Evolutionary conservation across 2,329 filamentous ascomycete genomes (phyloP).

Genomic region (Exophiala phaeomuriformis): DNA sequence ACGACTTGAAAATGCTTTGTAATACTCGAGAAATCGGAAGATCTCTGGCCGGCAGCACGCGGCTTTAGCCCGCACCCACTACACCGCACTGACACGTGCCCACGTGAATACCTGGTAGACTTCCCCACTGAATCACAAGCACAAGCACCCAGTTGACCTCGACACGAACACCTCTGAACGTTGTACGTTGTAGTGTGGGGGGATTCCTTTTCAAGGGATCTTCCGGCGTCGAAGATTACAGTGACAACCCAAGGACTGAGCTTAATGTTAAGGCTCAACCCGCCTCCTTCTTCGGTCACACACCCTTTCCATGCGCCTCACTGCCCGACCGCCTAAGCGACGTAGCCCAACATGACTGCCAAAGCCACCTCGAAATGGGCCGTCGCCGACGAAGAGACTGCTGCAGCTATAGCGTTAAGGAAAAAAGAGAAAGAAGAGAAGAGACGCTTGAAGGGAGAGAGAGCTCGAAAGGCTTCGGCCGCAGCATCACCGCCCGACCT

Average conservation of each 20-base stretch:
- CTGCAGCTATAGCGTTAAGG: constrained; percentile 57
- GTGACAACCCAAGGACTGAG: no score
- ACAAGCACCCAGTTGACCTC: no score
- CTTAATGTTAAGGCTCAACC: no score
- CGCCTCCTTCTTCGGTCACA: background rate
- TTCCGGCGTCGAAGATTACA: no score
- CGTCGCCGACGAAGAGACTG: constrained; percentile 71
- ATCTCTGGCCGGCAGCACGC: background rate
- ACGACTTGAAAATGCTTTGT: background rate
- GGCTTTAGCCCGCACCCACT: background rate
- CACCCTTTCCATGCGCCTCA: background rate
- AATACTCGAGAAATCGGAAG: background rate
- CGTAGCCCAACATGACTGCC: background rate
- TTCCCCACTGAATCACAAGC: no score
- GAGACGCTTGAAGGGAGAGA: constrained; percentile 74
- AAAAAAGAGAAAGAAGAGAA: constrained; percentile 85
- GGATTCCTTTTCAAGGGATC: no score
- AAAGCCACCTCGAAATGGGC: constrained; percentile 67
- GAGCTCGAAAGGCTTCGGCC: constrained; percentile 60
- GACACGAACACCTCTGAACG: no score
- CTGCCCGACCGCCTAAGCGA: background rate
- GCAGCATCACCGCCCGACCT: constrained; percentile 52
- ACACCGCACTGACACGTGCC: background rate
- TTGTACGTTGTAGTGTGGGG: no score
- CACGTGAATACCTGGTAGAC: background rate